Evolutionary conservation across 2,329 filamentous ascomycete species (phyloP), one percentile per base, ranked within the genome.

Genomic region (Colletotrichum sp.): DNA sequence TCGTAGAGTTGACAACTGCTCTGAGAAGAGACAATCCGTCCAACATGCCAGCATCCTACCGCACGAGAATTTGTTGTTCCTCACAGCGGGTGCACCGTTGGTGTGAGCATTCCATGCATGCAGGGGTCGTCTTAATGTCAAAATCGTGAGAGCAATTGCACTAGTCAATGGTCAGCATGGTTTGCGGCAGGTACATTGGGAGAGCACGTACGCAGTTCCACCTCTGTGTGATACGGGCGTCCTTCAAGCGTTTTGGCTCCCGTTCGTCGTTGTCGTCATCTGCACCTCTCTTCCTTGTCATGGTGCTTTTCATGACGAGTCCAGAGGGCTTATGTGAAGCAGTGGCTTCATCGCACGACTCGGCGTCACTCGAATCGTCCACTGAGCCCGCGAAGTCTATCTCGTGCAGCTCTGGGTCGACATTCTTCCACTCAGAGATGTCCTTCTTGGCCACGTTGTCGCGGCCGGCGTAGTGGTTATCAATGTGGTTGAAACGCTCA

Each of bases 401-500:
- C 32, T 77, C 75, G 18, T 71, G 70, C 8, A 77, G 59, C 6
- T 80, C 79, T 8, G 80, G 72, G 34, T 87, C 85, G 15, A 86
- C 78, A 24, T 84, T 80, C 74, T 83, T 83, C 93, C 93, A 95
- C 12, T 93, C 87, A 18, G 83, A 82, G 24, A 93, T 93, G 8
- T 83, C 80, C 79, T 81, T 87, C 77, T 85, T 85, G 2, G 44
- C 5, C 7, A 81, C 63, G 1, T 80, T 78, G 8, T 84, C 82
- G 4, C 90, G 88, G 32, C 91, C 92, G 70, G 89, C 89, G 77
- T 93, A 92, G 80, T 95, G 94, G 18, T 90, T 83, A 75, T 96
- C 95, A 78, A 98, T 96, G 81, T 98, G 95, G 79, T 96, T 85
- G 79, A 87, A 90, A 13, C 90, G 84, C 78, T 86, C 85, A 9